Evolutionary conservation across 306 rosid species (phyloP).

Genomic region (Rosa rugosa): DNA sequence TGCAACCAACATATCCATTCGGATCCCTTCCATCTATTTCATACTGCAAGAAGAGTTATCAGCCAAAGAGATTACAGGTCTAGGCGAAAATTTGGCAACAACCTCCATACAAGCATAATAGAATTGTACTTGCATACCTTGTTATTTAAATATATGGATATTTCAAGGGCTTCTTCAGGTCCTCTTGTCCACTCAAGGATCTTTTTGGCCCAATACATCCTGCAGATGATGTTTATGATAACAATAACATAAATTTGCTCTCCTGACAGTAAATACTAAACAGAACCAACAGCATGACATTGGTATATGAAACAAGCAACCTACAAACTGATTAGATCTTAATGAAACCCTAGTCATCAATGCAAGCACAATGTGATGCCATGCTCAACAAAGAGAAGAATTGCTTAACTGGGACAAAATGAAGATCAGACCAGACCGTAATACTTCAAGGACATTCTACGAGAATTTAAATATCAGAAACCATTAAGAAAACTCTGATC

Average conservation of each 20-base stretch:
- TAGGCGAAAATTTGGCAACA: constrained; percentile 5
- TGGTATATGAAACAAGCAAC: not conserved
- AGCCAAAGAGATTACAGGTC: constrained; percentile 14
- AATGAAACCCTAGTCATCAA: not conserved
- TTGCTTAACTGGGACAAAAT: not conserved
- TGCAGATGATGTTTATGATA: constrained; percentile 42
- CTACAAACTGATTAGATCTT: not conserved
- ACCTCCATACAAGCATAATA: not conserved
- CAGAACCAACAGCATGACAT: not conserved
- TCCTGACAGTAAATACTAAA: not conserved
- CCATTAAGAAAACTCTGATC: not conserved
- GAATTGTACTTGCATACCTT: constrained; percentile 47
- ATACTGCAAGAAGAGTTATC: constrained; percentile 56
- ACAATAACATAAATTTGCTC: not conserved
- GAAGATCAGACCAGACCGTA: too few relatives aligned
- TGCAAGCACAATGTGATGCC: not conserved
- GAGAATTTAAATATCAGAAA: too few relatives aligned
- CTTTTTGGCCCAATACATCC: constrained; percentile 98
- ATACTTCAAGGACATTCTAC: not conserved
- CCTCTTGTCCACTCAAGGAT: constrained; percentile 95
- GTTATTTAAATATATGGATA: constrained; percentile 66
- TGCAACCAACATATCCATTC: constrained; percentile 86
- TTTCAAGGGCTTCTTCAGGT: constrained; percentile 96
- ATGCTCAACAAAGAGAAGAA: not conserved
- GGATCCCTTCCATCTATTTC: constrained; percentile 95